Conservation (phyloP, 345 rosid genomes). For the Turnera subulata region DNA sequence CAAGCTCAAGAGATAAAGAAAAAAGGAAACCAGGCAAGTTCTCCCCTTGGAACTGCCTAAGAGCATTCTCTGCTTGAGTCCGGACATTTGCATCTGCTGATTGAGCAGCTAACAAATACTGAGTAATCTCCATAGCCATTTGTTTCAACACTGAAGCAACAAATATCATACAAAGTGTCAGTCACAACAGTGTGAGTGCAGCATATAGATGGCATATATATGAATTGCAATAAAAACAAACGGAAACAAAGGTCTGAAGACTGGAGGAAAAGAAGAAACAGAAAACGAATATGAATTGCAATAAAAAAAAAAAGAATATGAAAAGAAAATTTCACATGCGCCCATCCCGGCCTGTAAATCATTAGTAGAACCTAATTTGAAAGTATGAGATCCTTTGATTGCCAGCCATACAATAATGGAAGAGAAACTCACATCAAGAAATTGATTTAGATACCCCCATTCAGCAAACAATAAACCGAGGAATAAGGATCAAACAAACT, state of each 20-base stretch:
- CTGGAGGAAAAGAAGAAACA: not conserved
- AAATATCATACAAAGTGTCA: not conserved
- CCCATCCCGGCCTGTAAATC: no score
- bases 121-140: conserved; percentile 95
- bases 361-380: no score
- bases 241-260: not conserved
- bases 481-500: no score
- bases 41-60: conserved; percentile 77
- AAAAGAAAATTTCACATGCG: not conserved
- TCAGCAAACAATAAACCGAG: no score
- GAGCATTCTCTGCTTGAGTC: conserved; percentile 67
- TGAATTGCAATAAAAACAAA: not conserved
- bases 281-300: not conserved
- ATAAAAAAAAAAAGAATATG: not conserved
- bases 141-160: conserved; percentile 26
- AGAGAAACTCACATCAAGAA: no score
- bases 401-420: no score
- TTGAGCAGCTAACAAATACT: conserved; percentile 72
- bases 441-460: no score
- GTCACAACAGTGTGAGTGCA: not conserved
- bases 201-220: no score
- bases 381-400: no score
- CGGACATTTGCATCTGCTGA: conserved; percentile 69
- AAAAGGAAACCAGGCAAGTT: conserved; percentile 67
- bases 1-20: conserved; percentile 76